Evolutionary conservation across 306 rosid species (phyloP).

Genomic region (Acmispon strigosus): DNA sequence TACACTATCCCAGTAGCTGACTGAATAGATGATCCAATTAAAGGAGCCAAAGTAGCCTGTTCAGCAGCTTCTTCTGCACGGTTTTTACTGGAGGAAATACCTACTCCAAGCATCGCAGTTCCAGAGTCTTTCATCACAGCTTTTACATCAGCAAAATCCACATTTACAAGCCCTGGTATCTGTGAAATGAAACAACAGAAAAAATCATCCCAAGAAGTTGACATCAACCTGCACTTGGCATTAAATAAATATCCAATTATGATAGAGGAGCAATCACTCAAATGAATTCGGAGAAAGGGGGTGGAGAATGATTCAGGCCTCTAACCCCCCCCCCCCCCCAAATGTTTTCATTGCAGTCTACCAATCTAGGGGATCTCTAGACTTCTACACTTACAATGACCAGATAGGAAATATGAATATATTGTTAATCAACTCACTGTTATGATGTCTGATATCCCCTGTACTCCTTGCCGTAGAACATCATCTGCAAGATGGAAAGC

Average conservation of each 20-base stretch:
- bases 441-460: slow-evolving; percentile 95
- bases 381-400: not conserved
- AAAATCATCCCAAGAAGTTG: not conserved
- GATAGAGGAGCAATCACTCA: not conserved
- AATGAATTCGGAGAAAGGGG: not conserved
- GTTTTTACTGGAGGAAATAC: slow-evolving; percentile 91
- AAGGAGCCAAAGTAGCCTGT: slow-evolving; percentile 93
- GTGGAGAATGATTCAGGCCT: not conserved
- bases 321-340: no score
- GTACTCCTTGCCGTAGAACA: slow-evolving; percentile 96
- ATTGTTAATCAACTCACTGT: slow-evolving; percentile 49
- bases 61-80: slow-evolving; percentile 99
- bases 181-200: slow-evolving; percentile 21
- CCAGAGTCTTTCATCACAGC: slow-evolving; percentile 98
- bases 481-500: slow-evolving; percentile 94
- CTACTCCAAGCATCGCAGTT: slow-evolving; percentile 97
- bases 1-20: slow-evolving; percentile 92
- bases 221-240: not conserved
- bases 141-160: slow-evolving; percentile 96
- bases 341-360: not conserved
- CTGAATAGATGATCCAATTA: slow-evolving; percentile 89
- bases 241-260: not conserved
- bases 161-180: slow-evolving; percentile 97
- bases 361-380: not conserved
- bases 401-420: slow-evolving; percentile 1